Evolutionary conservation across 495 filamentous ascomycete species (phyloP).

Genomic region (Podospora australis): DNA sequence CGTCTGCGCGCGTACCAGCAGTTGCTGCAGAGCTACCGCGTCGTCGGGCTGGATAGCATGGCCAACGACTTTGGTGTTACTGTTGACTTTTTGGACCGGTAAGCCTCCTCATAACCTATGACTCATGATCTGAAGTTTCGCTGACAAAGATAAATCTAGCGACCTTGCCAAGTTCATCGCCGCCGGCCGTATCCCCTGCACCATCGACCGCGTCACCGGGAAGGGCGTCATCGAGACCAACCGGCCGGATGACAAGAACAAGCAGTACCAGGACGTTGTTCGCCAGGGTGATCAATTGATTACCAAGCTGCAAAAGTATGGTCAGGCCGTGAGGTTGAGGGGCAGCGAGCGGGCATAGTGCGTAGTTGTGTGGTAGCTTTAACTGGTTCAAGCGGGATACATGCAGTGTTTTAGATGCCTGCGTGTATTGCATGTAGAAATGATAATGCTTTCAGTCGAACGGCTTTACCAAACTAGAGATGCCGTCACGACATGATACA

Average conservation of each 20-base stretch:
- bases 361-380: background rate
- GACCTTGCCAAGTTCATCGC: conserved; percentile 97
- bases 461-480: no score
- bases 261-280: conserved; percentile 95
- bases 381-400: no score
- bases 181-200: conserved; percentile 86
- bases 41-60: conserved; percentile 95
- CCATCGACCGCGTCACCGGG: conserved; percentile 81
- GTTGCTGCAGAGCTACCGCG: conserved; percentile 92
- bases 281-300: conserved; percentile 95
- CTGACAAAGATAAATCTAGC: conserved; percentile 36
- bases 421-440: no score
- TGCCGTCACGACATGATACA: no score
- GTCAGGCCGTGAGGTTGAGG: conserved; percentile 86
- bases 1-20: conserved; percentile 91
- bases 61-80: conserved; percentile 92
- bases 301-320: conserved; percentile 98
- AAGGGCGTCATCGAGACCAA: conserved; percentile 97
- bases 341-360: conserved; percentile 77
- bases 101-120: conserved; percentile 26
- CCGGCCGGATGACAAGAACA: conserved; percentile 96
- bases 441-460: no score
- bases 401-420: no score
- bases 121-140: background rate
- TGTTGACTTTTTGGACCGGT: conserved; percentile 93